A percentile compares a stretch with the other conserved stretches of the same genome.
These are phyloP conservation scores for Euptelea pleiosperma DNA, from an alignment of 164 flowering plant species.

Conservation along the genomic window DNA sequence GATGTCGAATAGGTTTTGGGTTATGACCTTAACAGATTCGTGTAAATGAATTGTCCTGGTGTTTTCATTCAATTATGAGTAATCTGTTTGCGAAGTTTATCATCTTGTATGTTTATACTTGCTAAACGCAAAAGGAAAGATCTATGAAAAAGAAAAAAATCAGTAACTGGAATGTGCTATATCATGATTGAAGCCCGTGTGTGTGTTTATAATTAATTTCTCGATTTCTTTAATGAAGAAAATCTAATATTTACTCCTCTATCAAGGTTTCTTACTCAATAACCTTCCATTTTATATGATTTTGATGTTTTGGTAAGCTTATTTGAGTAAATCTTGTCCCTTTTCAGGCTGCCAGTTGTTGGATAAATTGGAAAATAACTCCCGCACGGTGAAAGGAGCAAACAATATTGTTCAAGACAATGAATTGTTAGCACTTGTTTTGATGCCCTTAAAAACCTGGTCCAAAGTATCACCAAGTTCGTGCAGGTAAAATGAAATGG, in stretches of 20 bases:
- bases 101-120: background rate
- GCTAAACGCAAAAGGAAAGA: too few relatives aligned
- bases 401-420: constrained; percentile 67
- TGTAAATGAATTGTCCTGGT: background rate
- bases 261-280: background rate
- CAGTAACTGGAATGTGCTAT: background rate
- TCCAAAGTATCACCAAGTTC: constrained; percentile 37
- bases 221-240: background rate
- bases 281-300: background rate
- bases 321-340: constrained; percentile 1
- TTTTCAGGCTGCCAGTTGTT: constrained; percentile 59
- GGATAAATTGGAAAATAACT: constrained; percentile 73
- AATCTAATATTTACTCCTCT: background rate
- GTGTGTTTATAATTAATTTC: background rate
- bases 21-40: background rate
- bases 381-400: constrained; percentile 88
- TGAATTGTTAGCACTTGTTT: constrained; percentile 54
- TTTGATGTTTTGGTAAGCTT: background rate
- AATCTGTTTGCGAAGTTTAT: background rate
- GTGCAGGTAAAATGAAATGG: constrained; percentile 42
- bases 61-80: background rate
- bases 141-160: too few relatives aligned
- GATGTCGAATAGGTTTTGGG: too few relatives aligned
- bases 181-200: background rate
- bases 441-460: constrained; percentile 65